Percentiles rank a stretch among this genome's conserved stretches.
Evolutionary conservation across 1,284 basidiomycete species (phyloP).

Genomic region (Wallemia ichthyophaga): DNA sequence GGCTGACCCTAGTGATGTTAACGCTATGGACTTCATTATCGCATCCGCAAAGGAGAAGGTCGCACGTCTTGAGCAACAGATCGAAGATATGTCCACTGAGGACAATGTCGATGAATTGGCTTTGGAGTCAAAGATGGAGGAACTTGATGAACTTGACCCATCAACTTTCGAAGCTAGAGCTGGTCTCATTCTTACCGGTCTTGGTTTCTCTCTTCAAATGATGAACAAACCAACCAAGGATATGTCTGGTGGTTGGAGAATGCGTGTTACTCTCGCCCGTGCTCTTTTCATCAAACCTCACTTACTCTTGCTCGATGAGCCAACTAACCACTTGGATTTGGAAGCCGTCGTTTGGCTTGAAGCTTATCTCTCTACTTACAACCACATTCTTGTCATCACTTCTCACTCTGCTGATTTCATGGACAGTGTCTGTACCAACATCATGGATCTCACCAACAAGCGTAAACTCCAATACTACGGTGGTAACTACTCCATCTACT

Average conservation of each 20-base stretch:
- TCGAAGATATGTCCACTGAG: slow-evolving; percentile 70
- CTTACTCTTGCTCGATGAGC: slow-evolving; percentile 20
- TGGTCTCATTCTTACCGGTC: slow-evolving; percentile 62
- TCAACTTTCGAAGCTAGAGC: slow-evolving; percentile 64
- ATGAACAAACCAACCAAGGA: slow-evolving; percentile 87
- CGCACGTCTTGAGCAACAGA: slow-evolving; percentile 72
- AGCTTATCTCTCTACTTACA: slow-evolving; percentile 87
- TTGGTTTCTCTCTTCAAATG: slow-evolving; percentile 73
- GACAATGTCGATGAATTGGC: slow-evolving; percentile 68
- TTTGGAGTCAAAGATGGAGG: slow-evolving; percentile 70
- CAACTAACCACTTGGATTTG: slow-evolving; percentile 86
- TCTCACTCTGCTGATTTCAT: slow-evolving; percentile 97
- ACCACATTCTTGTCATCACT: slow-evolving; percentile 86
- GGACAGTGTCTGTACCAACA: slow-evolving; percentile 87
- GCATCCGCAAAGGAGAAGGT: slow-evolving; percentile 78
- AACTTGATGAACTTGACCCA: slow-evolving; percentile 83
- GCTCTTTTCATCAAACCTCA: slow-evolving; percentile 3
- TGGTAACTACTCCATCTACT: slow-evolving; percentile 90
- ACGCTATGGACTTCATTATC: slow-evolving; percentile 88
- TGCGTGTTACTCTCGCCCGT: slow-evolving; percentile 28
- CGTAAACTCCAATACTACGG: slow-evolving; percentile 50
- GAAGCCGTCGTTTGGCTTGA: slow-evolving; percentile 85
- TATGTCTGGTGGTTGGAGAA: slow-evolving; percentile 75
- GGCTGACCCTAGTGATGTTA: slow-evolving; percentile 77
- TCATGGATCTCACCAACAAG: slow-evolving; percentile 77